A percentile compares a stretch with the other conserved stretches of the same genome.
phyloP scores from a whole-genome alignment of 768 basidiomycete genomes.

The Mrakia blollopis region DNA sequence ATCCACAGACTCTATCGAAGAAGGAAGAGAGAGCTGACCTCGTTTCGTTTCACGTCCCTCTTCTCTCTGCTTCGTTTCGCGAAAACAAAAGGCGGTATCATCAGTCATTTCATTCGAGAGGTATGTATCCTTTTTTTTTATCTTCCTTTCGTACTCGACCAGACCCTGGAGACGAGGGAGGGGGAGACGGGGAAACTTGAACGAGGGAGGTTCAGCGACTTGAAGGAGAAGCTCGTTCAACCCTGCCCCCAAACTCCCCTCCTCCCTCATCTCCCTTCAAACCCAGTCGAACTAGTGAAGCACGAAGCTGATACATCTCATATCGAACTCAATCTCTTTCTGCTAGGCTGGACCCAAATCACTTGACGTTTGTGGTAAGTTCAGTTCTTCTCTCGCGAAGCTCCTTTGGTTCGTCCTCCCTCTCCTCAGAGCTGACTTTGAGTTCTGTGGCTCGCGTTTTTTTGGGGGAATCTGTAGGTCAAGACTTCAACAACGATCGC shows the following conservation, averaged over 20 bases:
- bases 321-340: too few species aligned
- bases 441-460: too few species aligned
- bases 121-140: not conserved
- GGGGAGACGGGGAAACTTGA: too few species aligned
- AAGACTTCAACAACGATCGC: slow-evolving; percentile 12
- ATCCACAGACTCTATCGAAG: not conserved
- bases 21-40: not conserved
- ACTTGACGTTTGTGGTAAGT: slow-evolving; percentile 17
- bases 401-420: not conserved
- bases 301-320: too few species aligned
- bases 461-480: not conserved
- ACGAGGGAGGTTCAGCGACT: too few species aligned
- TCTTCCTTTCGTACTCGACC: too few species aligned
- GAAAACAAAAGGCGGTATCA: slow-evolving; percentile 16
- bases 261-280: too few species aligned
- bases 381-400: not conserved
- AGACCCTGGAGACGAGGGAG: not conserved
- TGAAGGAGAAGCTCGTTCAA: not conserved
- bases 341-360: slow-evolving; percentile 15
- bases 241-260: not conserved
- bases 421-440: not conserved
- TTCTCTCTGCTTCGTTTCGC: not conserved
- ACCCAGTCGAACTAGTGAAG: too few species aligned
- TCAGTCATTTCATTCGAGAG: slow-evolving; percentile 7
- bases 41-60: not conserved